Evolutionary conservation across 164 flowering plant genomes (phyloP), one percentile per base, ranked within the genome.

Genomic region (Stephania japonica): DNA sequence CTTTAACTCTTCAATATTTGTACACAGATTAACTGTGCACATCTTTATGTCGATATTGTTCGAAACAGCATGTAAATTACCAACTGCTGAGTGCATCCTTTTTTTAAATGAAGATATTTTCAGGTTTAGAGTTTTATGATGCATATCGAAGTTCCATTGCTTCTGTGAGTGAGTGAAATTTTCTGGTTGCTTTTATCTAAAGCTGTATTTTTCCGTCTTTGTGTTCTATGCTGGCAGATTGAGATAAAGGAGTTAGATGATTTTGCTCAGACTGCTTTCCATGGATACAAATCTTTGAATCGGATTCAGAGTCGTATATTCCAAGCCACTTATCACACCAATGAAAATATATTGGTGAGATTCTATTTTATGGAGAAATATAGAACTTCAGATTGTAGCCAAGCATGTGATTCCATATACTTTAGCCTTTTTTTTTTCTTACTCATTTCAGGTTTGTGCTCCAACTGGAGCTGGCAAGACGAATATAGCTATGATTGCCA

Each of bases 381-480:
- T 44, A 8, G 59, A 42, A 68, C 4, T 47, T 14, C 49, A 16
- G 16, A n/a, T 44, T 21, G 42, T 41, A 65, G 43, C 47, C 21
- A 12, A 19, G 63, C 18, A 53, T 14, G 23, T 67, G 68, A 63
- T 66, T 62, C 44, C 24, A 6, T 38, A 65, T 42, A 27, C 61
- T 73, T 7, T 63, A 18, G 19, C 43, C 44, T 49, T 12, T 64
- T 19, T 64, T 27, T 67, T 26, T 11, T 10, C 69, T 71, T 38
- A 65, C 78, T 16, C 43, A 42, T 50, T 75, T 82, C 86, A 95
- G 99, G 99, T 95, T 78, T 95, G 99, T 88, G 99, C 99, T 43
- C 99, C 99, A 44, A 95, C 99, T 21, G 99, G 99, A 70, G 99
- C 99, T 80, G 99, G 99, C 2, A 95, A 95, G 84, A 95, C 99